phyloP scores from a whole-genome alignment of 1,139 yeast genomes.

The Blastobotrys arbuscula region DNA sequence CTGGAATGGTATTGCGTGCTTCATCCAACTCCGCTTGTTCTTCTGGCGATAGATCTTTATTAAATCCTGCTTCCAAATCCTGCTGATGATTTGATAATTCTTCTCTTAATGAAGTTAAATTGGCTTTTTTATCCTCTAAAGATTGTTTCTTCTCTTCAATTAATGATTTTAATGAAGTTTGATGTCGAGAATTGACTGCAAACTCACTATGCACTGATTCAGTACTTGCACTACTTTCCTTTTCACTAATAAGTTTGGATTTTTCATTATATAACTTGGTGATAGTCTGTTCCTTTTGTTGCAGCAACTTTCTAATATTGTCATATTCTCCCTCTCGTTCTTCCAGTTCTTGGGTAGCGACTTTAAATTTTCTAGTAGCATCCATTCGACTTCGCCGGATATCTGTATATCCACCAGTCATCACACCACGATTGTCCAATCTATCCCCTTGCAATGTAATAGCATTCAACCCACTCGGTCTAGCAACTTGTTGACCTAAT shows the following conservation, averaged over 20 bases:
- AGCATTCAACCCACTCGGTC: conserved; percentile 57
- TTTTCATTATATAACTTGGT: conserved; percentile 45
- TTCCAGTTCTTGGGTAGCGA: conserved; percentile 45
- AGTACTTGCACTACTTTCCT: conserved; percentile 24
- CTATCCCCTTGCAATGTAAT: conserved; percentile 91
- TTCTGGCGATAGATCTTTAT: conserved; percentile 44
- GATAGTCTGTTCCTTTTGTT: conserved; percentile 41
- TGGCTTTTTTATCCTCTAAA: conserved; percentile 20
- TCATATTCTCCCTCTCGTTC: conserved; percentile 39
- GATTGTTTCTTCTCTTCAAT: conserved; percentile 5
- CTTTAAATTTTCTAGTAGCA: conserved; percentile 52
- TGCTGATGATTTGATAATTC: conserved; percentile 27
- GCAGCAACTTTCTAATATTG: conserved; percentile 36
- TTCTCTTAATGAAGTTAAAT: conserved; percentile 30
- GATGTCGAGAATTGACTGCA: conserved; percentile 15
- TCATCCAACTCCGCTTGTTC: conserved; percentile 42
- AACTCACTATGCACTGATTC: conserved; percentile 27
- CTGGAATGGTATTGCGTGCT: conserved; percentile 39
- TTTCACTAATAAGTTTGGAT: conserved; percentile 38
- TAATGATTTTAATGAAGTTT: conserved; percentile 19
- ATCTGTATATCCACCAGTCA: conserved; percentile 88
- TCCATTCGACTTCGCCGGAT: conserved; percentile 64
- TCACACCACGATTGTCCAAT: conserved; percentile 74
- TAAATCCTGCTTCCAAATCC: conserved; percentile 57
- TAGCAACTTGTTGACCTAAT: conserved; percentile 65